Base-by-base conservation (phyloP, 164 flowering plant genomes). In the Dillenia turbinata region DNA sequence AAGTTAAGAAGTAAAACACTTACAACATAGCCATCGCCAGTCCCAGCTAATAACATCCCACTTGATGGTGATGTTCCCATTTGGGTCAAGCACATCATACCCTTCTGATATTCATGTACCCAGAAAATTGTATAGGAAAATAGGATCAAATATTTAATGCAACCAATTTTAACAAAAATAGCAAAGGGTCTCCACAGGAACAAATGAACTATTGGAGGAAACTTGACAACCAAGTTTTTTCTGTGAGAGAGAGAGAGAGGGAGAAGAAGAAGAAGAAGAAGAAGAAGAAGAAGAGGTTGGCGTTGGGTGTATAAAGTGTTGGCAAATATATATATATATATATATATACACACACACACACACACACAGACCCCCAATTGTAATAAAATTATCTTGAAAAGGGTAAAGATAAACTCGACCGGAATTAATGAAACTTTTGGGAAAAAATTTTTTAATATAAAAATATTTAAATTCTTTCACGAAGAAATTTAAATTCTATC, bases 1-100 rank as follows among this genome's bases (percentile, higher is more conserved):
- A 19, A 52, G 54, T 15, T 13, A 46, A 9, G 16, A 22, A 19
- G 12, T 45, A 40, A 12, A n/a, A 22, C 12, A 71, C 83, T 73
- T 54, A 85, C 90, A 64, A 81, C 80, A 73, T 85, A 85, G 66
- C 90, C 90, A 74, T 85, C 90, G 81, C 90, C 90, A 83, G 48
- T 75, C 73, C 73, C n/a, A n/a, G n/a, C n/a, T n/a, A n/a, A 83
- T 79, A 52, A 85, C 53, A 68, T 85, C 90, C 90, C 90, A 83
- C 64, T 77, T 83, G 47, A 85, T 73, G 5, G 87, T 85, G 48
- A 85, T 76, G 61, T 83, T 85, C 22, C 85, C 90, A 64, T 64
- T 81, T 19, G 90, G 87, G 67, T 83, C 85, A 70, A 83, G 67
- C 3, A 82, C 72, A 75, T 79, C 87, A 68, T 79, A 83, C 2